phyloP scores from a whole-genome alignment of 148 eudicot genomes.

The Chenopodium formosanum region DNA sequence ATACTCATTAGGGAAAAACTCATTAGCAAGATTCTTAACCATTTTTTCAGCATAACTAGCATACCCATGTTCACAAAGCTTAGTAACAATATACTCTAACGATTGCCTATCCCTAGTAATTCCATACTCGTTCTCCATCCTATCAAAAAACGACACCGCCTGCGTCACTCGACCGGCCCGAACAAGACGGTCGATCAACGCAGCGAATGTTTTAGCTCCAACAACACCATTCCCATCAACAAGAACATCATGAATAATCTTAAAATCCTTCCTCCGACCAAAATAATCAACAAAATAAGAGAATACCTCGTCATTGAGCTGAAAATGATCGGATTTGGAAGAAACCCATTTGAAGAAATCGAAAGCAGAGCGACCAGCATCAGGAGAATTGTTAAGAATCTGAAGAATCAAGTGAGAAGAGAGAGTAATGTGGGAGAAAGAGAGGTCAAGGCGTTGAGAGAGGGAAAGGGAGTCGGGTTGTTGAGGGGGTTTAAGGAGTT shows the following conservation, averaged over 20 bases:
- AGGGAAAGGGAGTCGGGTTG: slow-evolving; percentile 39
- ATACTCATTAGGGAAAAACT: slow-evolving; percentile 76
- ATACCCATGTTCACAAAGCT: slow-evolving; percentile 67
- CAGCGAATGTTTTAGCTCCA: slow-evolving; percentile 39
- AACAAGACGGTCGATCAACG: slow-evolving; percentile 52
- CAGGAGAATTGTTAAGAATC: slow-evolving; percentile 50
- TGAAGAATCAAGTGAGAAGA: slow-evolving; percentile 43
- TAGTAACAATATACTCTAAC: slow-evolving; percentile 49
- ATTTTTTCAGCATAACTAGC: slow-evolving; percentile 83
- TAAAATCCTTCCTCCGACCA: slow-evolving; percentile 76
- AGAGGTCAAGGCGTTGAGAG: slow-evolving; percentile 58
- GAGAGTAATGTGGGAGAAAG: slow-evolving; percentile 60
- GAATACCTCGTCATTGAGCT: slow-evolving; percentile 41
- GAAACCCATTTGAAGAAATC: slow-evolving; percentile 62
- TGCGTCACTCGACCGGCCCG: slow-evolving; percentile 67
- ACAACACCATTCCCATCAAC: slow-evolving; percentile 35
- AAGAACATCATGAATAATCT: slow-evolving; percentile 54
- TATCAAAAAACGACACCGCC: slow-evolving; percentile 54
- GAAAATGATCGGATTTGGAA: slow-evolving; percentile 36
- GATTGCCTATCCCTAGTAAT: slow-evolving; percentile 47
- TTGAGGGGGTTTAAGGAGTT: slow-evolving; percentile 44
- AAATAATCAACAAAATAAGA: slow-evolving; percentile 58
- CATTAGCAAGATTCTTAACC: slow-evolving; percentile 67
- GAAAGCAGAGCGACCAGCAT: slow-evolving; percentile 49
- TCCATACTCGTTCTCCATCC: slow-evolving; percentile 70